Evolutionary conservation across 768 basidiomycete species (phyloP), one percentile per base, ranked within the genome.

Genomic region (Dendrothele bispora): DNA sequence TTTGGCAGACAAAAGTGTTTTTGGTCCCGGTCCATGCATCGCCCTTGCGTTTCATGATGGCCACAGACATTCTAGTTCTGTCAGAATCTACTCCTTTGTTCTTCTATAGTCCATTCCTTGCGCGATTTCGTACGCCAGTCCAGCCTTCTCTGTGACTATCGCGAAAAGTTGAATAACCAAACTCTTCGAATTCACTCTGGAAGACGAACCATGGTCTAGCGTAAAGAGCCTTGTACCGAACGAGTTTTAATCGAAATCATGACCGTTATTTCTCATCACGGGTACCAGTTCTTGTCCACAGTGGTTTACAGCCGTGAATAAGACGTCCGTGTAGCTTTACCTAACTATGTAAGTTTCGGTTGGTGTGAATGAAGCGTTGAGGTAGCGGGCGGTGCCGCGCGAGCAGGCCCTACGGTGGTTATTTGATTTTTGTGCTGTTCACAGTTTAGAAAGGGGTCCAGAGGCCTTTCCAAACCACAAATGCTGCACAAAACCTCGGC

Each of bases 291-390:
- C 54, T 69, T 88, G 7, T 86, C 86, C 18, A 78, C 77, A 35
- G 71, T 90, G 52, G 87, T 88, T 66, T 90, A 89, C 61, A 88
- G 87, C 26, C 75, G 85, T 47, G 88, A 90, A 63, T 72, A 69
- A 35, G 88, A 89, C 55, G 88, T 90, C 64, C 78, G 83, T 34
- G 60, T 90, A 7, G 79, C 81, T 42, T 76, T 90, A n/a, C n/a
- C n/a, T n/a, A n/a, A n/a, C n/a, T n/a, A n/a, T n/a, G n/a, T n/a
- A n/a, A n/a, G n/a, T n/a, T n/a, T n/a, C n/a, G n/a, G n/a, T n/a
- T n/a, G n/a, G n/a, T n/a, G n/a, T n/a, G n/a, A n/a, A n/a, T n/a
- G n/a, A n/a, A n/a, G n/a, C n/a, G n/a, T n/a, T n/a, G n/a, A n/a
- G n/a, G n/a, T n/a, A n/a, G n/a, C n/a, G n/a, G n/a, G n/a, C n/a